Evolutionary conservation across 192 early-diverging fungal genomes (phyloP).

Genomic region (Radiomyces spectabilis): DNA sequence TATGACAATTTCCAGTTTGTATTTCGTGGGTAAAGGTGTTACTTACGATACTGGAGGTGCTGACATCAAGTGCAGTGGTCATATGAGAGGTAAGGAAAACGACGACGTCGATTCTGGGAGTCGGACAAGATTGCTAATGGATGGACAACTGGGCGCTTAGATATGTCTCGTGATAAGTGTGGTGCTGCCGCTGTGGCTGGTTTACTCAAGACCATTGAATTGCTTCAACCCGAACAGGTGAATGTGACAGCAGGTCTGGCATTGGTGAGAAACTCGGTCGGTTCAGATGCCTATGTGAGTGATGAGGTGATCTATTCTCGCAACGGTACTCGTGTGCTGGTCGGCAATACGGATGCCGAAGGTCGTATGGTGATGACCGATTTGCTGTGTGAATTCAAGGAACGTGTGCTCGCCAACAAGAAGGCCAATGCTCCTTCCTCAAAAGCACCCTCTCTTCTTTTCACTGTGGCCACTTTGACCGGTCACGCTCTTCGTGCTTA

Average conservation of each 20-base stretch:
- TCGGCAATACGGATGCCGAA: constrained; percentile 88
- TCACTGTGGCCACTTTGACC: constrained; percentile 84
- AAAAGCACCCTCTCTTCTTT: constrained; percentile 45
- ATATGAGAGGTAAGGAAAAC: constrained; percentile 55
- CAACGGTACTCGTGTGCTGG: constrained; percentile 66
- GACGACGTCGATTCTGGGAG: not conserved
- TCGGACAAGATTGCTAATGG: not conserved
- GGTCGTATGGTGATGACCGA: constrained; percentile 88
- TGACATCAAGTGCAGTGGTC: constrained; percentile 74
- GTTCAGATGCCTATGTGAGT: constrained; percentile 70
- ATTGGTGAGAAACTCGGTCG: constrained; percentile 79
- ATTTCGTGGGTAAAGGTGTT: constrained; percentile 86
- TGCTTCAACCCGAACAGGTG: constrained; percentile 55
- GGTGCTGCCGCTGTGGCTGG: constrained; percentile 80
- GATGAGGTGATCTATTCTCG: constrained; percentile 79
- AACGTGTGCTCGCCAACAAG: constrained; percentile 57
- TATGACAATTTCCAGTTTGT: constrained; percentile 51
- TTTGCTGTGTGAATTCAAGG: constrained; percentile 65
- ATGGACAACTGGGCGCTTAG: not conserved
- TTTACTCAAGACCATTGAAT: constrained; percentile 65
- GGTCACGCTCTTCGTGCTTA: constrained; percentile 77
- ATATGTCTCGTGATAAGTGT: constrained; percentile 88
- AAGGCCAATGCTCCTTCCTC: constrained; percentile 30
- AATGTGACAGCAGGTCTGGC: constrained; percentile 67
- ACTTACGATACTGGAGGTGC: constrained; percentile 89